Evolutionary conservation across 148 eudicot species (phyloP).

Genomic region (Rhododendron williamsianum): DNA sequence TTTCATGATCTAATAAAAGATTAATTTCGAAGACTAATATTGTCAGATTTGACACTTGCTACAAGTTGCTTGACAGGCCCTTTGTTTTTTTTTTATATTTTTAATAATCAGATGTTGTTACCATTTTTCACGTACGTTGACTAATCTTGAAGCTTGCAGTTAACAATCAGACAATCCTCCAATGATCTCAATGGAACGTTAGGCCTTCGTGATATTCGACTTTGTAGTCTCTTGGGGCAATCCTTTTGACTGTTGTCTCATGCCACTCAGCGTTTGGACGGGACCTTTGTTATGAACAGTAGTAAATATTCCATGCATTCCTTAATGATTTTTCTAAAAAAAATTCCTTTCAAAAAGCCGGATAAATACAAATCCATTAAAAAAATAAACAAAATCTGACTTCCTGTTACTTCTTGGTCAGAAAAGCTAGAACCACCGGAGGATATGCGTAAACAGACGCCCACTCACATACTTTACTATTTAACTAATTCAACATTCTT

Average conservation of each 20-base stretch:
- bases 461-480: background rate
- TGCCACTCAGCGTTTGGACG: background rate
- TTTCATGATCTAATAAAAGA: background rate
- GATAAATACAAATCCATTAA: conserved; percentile 3
- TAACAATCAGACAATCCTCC: background rate
- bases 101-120: background rate
- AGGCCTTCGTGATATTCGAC: background rate
- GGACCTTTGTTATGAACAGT: background rate
- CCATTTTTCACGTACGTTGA: background rate
- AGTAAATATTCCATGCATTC: background rate
- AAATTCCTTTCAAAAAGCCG: background rate
- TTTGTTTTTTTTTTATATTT: background rate
- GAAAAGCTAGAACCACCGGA: conserved; percentile 8
- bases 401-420: conserved; percentile 10
- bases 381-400: background rate
- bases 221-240: background rate
- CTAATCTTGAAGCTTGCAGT: background rate
- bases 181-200: background rate
- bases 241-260: background rate
- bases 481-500: background rate
- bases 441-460: background rate
- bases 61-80: background rate
- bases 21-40: background rate
- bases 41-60: background rate
- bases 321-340: background rate